Base-by-base conservation (phyloP, 2,329 filamentous ascomycete species). In the Xylariaceae sp. region DNA sequence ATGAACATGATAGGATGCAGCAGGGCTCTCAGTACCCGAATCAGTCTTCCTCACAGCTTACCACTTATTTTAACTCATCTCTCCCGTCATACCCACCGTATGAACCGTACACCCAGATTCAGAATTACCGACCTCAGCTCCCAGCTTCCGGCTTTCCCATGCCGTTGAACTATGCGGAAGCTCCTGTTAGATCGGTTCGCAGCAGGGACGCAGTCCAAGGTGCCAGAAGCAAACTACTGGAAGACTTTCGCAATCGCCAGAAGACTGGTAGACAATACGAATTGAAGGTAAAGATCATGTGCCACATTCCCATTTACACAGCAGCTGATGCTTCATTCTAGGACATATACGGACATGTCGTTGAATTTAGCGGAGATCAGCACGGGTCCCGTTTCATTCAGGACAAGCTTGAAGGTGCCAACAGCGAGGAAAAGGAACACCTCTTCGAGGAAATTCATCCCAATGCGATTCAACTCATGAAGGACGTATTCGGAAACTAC, bases 401-500 rank as follows among this genome's bases (percentile, higher is more conserved):
- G 71, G 85, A 88, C 66, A 97, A 96, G 74, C 82, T 99, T 2
- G 89, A 94, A 73, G 88, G 86, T 1, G 94, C 94, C 57, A 97
- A 96, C 72, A 96, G 92, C 68, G 94, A 97, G 62, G 93, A 97
- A 71, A 97, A 97, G 75, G 90, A 96, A 37, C 87, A 87, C 58
- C 84, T 97, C 0, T 97, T 97, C 77, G 80, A 82, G 0, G 94
- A 97, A 73, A 91, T 99, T 51, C 83, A 89, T 67, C 84, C 86
- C 0, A 94, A 99, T 66, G 86, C 88, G 1, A 75, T 96, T 35
- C 91, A 93, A 70, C 78, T 99, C 52, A 97, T 96, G 91, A 93
- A 88, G 51, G 94, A 97, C 72, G 88, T 97, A 0, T 99, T 97
- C 71, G 94, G 94, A 56, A 99, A 99, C 73, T 99, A 97, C 71